Percentiles rank a stretch among this genome's conserved stretches.
phyloP scores from a whole-genome alignment of 192 early-diverging fungal species.

The Gigaspora rosea region DNA sequence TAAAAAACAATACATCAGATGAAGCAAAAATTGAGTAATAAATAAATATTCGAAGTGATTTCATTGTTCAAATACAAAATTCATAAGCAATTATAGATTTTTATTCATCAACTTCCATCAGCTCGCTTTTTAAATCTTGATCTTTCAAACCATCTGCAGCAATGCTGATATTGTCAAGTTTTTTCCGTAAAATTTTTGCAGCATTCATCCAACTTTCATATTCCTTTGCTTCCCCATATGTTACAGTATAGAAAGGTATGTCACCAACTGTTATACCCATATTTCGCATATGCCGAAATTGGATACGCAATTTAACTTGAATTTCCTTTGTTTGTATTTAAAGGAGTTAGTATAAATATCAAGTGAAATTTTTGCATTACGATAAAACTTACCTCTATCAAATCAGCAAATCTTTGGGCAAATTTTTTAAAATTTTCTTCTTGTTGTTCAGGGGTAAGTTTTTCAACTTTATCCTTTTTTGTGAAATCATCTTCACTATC shows the following conservation, averaged over 20 bases:
- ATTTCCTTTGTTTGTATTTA: slow-evolving; percentile 26
- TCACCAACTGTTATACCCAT: slow-evolving; percentile 44
- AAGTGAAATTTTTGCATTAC: background rate
- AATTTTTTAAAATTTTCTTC: slow-evolving; percentile 37
- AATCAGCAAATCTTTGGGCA: slow-evolving; percentile 29
- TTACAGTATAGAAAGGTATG: slow-evolving; percentile 44
- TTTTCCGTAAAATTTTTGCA: slow-evolving; percentile 31
- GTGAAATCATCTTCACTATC: slow-evolving; percentile 16
- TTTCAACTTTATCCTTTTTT: slow-evolving; percentile 17
- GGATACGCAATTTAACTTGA: slow-evolving; percentile 37
- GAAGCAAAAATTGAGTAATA: too few relatives aligned
- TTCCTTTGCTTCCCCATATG: slow-evolving; percentile 49
- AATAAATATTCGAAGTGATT: too few relatives aligned
- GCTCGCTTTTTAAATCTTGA: slow-evolving; percentile 1
- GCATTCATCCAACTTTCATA: slow-evolving; percentile 48
- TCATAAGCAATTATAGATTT: background rate
- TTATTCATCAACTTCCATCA: slow-evolving; percentile 18
- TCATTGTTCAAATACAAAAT: background rate
- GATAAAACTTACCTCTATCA: slow-evolving; percentile 36
- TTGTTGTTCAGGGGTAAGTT: slow-evolving; percentile 32
- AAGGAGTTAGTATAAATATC: background rate
- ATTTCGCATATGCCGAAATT: slow-evolving; percentile 45
- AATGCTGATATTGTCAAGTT: slow-evolving; percentile 1
- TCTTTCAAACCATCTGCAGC: background rate
- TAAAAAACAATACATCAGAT: too few relatives aligned